phyloP scores from a whole-genome alignment of 164 flowering plant species.

The Protea cynaroides region DNA sequence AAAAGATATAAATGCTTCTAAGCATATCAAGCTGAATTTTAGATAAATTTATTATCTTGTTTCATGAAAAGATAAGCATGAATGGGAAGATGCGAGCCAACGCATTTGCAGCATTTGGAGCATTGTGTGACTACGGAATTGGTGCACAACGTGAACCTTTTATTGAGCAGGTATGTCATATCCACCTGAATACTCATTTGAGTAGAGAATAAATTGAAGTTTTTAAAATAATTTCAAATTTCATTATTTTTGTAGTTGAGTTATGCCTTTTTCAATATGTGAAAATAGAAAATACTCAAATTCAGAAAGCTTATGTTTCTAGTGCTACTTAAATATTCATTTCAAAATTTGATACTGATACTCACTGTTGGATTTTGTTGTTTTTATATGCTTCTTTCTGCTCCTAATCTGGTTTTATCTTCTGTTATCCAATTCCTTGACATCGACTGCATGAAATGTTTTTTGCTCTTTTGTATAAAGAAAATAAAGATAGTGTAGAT shows the following conservation, averaged over 20 bases:
- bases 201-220: neutral
- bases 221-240: neutral
- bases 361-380: neutral
- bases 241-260: neutral
- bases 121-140: slow-evolving; percentile 54
- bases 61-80: slow-evolving; percentile 49
- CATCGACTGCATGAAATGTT: neutral
- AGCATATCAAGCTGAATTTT: neutral
- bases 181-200: neutral
- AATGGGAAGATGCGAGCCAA: slow-evolving; percentile 66
- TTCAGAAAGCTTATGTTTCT: neutral
- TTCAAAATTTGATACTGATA: neutral
- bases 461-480: neutral
- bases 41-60: neutral
- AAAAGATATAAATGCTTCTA: neutral
- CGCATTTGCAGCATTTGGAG: slow-evolving; percentile 93
- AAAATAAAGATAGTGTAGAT: neutral
- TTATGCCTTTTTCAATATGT: neutral
- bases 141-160: slow-evolving; percentile 64
- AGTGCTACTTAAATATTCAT: neutral
- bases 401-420: neutral
- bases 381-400: neutral
- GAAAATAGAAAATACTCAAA: neutral
- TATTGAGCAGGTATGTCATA: slow-evolving; percentile 74
- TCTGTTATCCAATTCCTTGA: too few species aligned